Conservation (phyloP, 495 filamentous ascomycete genomes). For the Hyaloscypha finlandica region DNA sequence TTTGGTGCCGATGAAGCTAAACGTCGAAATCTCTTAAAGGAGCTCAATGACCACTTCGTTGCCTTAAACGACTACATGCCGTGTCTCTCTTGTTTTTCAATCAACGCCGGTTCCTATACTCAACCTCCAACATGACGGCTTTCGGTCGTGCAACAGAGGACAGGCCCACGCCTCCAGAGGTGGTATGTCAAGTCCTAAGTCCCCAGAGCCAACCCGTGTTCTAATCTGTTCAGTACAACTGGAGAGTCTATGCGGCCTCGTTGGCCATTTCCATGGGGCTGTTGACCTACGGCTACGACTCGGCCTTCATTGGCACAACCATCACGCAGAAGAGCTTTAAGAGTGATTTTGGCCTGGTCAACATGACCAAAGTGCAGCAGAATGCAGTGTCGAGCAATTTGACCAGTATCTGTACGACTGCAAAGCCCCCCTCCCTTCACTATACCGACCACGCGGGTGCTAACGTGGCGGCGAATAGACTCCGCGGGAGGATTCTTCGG, state of each 20-base stretch:
- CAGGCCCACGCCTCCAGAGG: slow-evolving; percentile 35
- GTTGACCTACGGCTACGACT: slow-evolving; percentile 20
- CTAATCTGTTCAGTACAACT: slow-evolving; percentile 29
- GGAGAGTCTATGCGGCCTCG: slow-evolving; percentile 12
- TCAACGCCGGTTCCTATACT: slow-evolving; percentile 6
- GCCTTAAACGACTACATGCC: background rate
- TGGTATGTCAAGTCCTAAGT: slow-evolving; percentile 39
- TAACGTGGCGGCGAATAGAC: slow-evolving; percentile 32
- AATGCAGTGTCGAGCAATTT: slow-evolving; percentile 38
- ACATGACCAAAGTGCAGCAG: slow-evolving; percentile 30
- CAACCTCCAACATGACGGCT: slow-evolving; percentile 11
- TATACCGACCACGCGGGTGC: slow-evolving; percentile 36
- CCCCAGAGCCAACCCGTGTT: slow-evolving; percentile 30
- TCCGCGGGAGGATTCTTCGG: background rate
- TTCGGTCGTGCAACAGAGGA: slow-evolving; percentile 37
- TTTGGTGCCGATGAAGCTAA: no score
- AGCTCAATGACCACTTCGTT: background rate
- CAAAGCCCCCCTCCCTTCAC: slow-evolving; percentile 36
- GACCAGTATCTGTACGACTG: slow-evolving; percentile 22
- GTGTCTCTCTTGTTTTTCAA: background rate
- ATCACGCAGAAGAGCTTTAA: slow-evolving; percentile 31
- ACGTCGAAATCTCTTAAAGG: background rate
- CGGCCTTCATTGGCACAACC: slow-evolving; percentile 15
- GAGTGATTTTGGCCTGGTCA: slow-evolving; percentile 33
- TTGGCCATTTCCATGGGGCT: slow-evolving; percentile 11